Conservation (phyloP, 306 rosid species). For the Crotalaria pallida region DNA sequence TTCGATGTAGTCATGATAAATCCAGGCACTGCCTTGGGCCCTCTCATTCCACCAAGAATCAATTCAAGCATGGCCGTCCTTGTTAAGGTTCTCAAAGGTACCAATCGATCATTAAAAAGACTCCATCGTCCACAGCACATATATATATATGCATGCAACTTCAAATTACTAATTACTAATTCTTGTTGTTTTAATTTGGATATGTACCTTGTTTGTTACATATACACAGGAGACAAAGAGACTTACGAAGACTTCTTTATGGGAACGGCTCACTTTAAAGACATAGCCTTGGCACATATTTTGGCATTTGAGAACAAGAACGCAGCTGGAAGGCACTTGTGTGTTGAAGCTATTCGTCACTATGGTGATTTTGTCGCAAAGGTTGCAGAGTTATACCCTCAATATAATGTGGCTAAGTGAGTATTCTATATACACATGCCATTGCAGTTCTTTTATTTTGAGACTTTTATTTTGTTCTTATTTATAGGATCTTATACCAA, state of each 20-base stretch:
- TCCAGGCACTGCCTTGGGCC: slow-evolving; percentile 85
- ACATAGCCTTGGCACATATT: slow-evolving; percentile 76
- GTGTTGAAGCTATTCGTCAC: slow-evolving; percentile 75
- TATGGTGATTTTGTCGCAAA: slow-evolving; percentile 62
- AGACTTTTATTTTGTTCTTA: too few relatives aligned
- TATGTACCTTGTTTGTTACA: background rate
- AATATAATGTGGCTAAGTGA: slow-evolving; percentile 62
- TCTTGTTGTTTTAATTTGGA: too few relatives aligned
- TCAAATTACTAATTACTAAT: too few relatives aligned
- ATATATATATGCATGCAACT: too few relatives aligned
- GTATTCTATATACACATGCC: background rate
- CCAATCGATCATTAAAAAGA: too few relatives aligned
- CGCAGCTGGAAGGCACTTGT: slow-evolving; percentile 70
- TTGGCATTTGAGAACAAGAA: slow-evolving; percentile 72
- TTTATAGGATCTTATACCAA: too few relatives aligned
- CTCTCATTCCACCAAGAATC: slow-evolving; percentile 61
- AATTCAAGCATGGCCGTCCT: slow-evolving; percentile 80
- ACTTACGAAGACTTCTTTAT: slow-evolving; percentile 59
- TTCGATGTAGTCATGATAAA: slow-evolving; percentile 82
- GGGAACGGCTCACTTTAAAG: slow-evolving; percentile 85
- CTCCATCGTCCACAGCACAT: too few relatives aligned
- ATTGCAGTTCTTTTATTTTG: too few relatives aligned
- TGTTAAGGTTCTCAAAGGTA: slow-evolving; percentile 66
- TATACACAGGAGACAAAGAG: slow-evolving; percentile 69
- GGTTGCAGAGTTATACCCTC: slow-evolving; percentile 72